Evolutionary conservation across 495 filamentous ascomycete species (phyloP), one percentile per base, ranked within the genome.

Genomic region (Neurospora sp.): DNA sequence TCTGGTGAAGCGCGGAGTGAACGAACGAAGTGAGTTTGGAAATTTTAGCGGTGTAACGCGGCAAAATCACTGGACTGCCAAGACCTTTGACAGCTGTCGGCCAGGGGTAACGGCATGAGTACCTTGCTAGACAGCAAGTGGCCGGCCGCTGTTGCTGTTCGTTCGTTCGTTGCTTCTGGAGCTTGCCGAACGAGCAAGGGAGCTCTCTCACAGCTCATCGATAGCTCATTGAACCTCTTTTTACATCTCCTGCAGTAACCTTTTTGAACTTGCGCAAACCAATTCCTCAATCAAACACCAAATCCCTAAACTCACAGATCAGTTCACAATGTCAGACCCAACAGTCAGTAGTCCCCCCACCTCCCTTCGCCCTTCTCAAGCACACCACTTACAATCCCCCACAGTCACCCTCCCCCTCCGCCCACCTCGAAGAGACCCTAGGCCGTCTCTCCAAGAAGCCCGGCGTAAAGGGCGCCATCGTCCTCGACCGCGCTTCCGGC

Each of bases 381-480:
- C 13, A 31, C 54, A 8, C 28, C 54, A 66, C 54, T 66, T 34
- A 66, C 54, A 34, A 19, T 13, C 13, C 24, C 4, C 45, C n/a
- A 5, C 24, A 66, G 54, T 66, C 54, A 66, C 54, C 54, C 54
- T 66, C 74, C 70, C 77, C 77, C 69, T 42, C 76, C 59, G 79
- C 79, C 72, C 79, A 79, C 39, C 79, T 86, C 71, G 82, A 84
- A 38, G 83, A 91, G 76, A 83, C 86, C 0, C 80, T 92, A 73
- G 84, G 85, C 40, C 85, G 90, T 11, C 84, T 92, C 5, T 86
- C 88, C 70, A 88, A 88, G 77, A 91, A 91, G 70, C 83, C 89
- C 7, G 90, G 90, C 48, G 90, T 92, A 38, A 88, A 88, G 76
- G 89, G 87, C 71, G 89, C 89, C 38, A 83, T 92, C 7, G 86